Evolutionary conservation across 306 rosid genomes (phyloP).

Genomic region (Inga laurina): DNA sequence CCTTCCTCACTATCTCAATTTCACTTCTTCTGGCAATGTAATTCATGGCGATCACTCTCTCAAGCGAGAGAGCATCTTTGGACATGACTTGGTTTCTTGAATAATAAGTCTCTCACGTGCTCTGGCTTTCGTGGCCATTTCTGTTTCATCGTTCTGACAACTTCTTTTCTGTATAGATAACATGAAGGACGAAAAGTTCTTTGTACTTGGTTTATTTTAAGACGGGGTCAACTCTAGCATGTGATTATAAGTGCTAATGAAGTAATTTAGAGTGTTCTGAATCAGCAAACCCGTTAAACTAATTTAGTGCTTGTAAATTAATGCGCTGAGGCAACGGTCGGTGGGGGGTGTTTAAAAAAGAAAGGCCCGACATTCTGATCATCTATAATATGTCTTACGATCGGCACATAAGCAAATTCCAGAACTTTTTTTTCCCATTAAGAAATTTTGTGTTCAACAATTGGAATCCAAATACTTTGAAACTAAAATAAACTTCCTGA

Average conservation of each 20-base stretch:
- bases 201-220: not conserved
- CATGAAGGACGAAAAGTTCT: not conserved
- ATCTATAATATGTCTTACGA: not conserved
- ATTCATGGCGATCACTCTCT: constrained; percentile 64
- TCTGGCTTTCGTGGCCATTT: not conserved
- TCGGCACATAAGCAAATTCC: not conserved
- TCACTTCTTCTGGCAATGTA: constrained; percentile 54
- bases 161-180: not conserved
- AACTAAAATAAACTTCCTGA: no score
- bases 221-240: constrained; percentile 69
- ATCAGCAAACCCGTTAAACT: constrained; percentile 19
- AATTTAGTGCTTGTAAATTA: constrained; percentile 30
- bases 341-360: constrained; percentile 27
- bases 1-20: constrained; percentile 50
- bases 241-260: constrained; percentile 35
- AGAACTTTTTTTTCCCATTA: not conserved
- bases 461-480: no score
- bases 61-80: constrained; percentile 53
- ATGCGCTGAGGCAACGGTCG: constrained; percentile 40
- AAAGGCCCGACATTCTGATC: constrained; percentile 34
- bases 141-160: constrained; percentile 20
- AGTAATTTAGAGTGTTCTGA: constrained; percentile 33
- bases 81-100: constrained; percentile 78
- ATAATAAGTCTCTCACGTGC: constrained; percentile 23
- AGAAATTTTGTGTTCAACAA: not conserved